phyloP scores from a whole-genome alignment of 2,329 filamentous ascomycete species.

The Mycosphaerelloides madeirae region DNA sequence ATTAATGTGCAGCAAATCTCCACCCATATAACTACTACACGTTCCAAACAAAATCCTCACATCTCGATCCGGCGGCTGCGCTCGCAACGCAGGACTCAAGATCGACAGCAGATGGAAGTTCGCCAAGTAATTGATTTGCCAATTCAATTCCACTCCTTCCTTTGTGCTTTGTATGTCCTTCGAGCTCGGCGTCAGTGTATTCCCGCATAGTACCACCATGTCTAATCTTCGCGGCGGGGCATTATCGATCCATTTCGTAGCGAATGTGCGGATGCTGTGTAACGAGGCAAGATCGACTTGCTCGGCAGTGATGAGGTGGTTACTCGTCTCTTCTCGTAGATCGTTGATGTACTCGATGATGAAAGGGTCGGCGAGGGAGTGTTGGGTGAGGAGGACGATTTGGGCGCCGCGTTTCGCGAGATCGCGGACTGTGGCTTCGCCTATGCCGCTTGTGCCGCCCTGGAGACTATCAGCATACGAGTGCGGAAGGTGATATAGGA shows the following conservation, averaged over 20 bases:
- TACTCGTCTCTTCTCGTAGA: constrained; percentile 68
- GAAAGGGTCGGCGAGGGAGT: constrained; percentile 77
- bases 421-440: constrained; percentile 67
- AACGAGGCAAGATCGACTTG: constrained; percentile 84
- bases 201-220: constrained; percentile 83
- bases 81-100: constrained; percentile 80
- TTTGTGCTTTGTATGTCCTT: constrained; percentile 55
- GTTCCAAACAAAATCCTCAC: constrained; percentile 82
- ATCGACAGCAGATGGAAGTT: constrained; percentile 95
- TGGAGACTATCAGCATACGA: constrained; percentile 31
- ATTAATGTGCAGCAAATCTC: constrained; percentile 58
- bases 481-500: neutral
- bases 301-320: constrained; percentile 90
- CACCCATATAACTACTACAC: constrained; percentile 82
- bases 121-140: constrained; percentile 91
- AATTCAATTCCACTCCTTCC: constrained; percentile 78
- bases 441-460: constrained; percentile 90
- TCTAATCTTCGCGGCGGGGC: constrained; percentile 82
- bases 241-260: constrained; percentile 97
- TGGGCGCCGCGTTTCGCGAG: constrained; percentile 82
- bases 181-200: constrained; percentile 67
- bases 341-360: constrained; percentile 90
- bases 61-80: constrained; percentile 89
- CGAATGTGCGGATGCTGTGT: constrained; percentile 87
- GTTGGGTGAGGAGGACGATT: constrained; percentile 80